A percentile compares a stretch with the other conserved stretches of the same genome.
phyloP scores from a whole-genome alignment of 2,329 filamentous ascomycete species.

The Botrytis hyacinthi region DNA sequence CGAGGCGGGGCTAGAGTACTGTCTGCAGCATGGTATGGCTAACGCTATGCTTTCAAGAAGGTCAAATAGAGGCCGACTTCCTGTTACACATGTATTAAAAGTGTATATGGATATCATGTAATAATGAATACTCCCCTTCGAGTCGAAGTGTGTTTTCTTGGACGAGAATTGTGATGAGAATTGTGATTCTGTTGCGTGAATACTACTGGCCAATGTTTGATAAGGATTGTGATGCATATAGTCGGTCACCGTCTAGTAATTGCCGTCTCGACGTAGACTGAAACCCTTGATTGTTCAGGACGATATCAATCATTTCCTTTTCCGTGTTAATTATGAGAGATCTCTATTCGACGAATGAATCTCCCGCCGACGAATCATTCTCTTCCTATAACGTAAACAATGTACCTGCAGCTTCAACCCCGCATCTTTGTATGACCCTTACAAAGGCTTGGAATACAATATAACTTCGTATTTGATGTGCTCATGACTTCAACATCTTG shows the following conservation, averaged over 20 bases:
- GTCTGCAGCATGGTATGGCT: background rate
- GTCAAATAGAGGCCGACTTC: background rate
- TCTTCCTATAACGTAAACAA: background rate
- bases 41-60: background rate
- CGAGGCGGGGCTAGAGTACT: background rate
- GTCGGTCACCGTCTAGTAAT: background rate
- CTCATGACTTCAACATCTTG: background rate
- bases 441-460: conserved; percentile 12
- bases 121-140: background rate
- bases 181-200: background rate
- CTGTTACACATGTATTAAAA: background rate
- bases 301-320: background rate
- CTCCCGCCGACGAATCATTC: background rate
- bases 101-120: background rate
- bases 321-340: background rate
- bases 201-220: background rate
- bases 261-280: background rate
- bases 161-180: background rate
- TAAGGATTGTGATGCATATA: background rate
- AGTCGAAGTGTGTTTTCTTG: background rate
- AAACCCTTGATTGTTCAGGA: background rate
- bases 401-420: conserved; percentile 19
- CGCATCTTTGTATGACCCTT: conserved; percentile 18
- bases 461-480: conserved; percentile 4
- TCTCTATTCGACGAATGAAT: background rate